Base-by-base conservation (phyloP, 2,329 filamentous ascomycete species). In the Sporothrix brasiliensis region DNA sequence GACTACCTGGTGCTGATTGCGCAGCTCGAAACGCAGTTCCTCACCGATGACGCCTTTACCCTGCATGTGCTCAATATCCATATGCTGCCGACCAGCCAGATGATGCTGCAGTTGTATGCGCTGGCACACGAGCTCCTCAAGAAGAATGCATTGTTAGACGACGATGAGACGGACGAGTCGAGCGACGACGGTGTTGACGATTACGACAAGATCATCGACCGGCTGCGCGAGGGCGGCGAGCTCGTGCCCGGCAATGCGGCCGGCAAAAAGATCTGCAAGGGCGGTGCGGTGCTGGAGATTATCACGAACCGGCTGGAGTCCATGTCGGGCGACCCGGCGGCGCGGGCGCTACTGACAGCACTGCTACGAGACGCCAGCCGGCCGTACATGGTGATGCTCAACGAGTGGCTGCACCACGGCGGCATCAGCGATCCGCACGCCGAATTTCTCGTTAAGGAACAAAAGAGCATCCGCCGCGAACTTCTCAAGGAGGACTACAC, bases 301-400 rank as follows among this genome's bases (percentile, higher is more conserved):
- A 87, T 99, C 70, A 97, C 93, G 2, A 91, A 90, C 77, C 87
- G 94, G 67, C 82, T 98, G 10, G 91, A 95, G 74, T 89, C 91
- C 16, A 94, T 97, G 88, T 95, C 94, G 1, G 95, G 95, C 60
- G 95, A 99, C 77, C 95, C 95, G 4, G 91, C 93, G 0, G 94
- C 95, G 24, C 88, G 92, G 73, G 87, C 89, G 30, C 81, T 99
- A 24, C 85, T 99, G 13, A 95, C 92, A 13, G 91, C 90, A 3
- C 81, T 99, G 39, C 80, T 99, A 54, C 87, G 92, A 70, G 94
- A 98, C 79, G 91, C 94, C 1, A 97, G 94, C 76, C 88, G 91
- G 69, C 95, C 95, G 0, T 99, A 99, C 78, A 97, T 98, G 94
- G 87, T 87, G 54, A 99, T 99, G 95, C 83, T 99, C 72, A 99